These are phyloP conservation scores for Phialophora verrucosa DNA, from an alignment of 2,329 filamentous ascomycete species.

Conservation along the genomic window DNA sequence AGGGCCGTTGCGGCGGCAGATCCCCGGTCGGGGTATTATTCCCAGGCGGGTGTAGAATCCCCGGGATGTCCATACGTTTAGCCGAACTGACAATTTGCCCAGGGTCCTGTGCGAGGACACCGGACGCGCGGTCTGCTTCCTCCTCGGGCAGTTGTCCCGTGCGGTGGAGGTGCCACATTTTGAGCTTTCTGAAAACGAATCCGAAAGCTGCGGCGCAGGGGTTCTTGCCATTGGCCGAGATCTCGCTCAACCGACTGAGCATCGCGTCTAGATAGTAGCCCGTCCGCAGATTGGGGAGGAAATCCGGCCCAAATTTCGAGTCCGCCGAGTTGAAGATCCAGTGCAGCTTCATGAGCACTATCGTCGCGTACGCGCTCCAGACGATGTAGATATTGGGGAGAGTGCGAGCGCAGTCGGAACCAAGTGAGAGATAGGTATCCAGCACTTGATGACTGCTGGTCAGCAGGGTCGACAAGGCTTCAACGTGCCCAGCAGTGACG, in stretches of 20 bases:
- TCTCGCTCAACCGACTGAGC: constrained; percentile 69
- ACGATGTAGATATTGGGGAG: constrained; percentile 74
- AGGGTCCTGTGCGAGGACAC: constrained; percentile 19
- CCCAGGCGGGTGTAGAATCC: neutral
- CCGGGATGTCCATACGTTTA: constrained; percentile 12
- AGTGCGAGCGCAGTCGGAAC: constrained; percentile 62
- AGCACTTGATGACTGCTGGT: constrained; percentile 68
- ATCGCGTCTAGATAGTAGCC: constrained; percentile 70
- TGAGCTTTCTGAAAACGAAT: constrained; percentile 71
- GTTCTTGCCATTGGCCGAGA: constrained; percentile 67
- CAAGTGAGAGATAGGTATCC: constrained; percentile 67
- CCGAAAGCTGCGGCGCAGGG: constrained; percentile 72
- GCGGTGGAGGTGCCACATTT: constrained; percentile 67
- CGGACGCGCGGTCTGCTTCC: constrained; percentile 18
- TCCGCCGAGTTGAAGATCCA: constrained; percentile 68
- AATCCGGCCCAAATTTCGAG: constrained; percentile 70
- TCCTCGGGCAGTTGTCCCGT: constrained; percentile 46
- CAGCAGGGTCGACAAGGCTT: constrained; percentile 69
- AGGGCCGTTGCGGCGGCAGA: neutral
- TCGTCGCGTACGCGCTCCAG: constrained; percentile 72
- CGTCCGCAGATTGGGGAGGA: constrained; percentile 69
- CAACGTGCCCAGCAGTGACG: constrained; percentile 65
- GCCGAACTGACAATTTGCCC: constrained; percentile 13
- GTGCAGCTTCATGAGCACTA: constrained; percentile 75
- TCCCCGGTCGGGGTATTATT: neutral